A percentile compares a stretch with the other conserved stretches of the same genome.
These are phyloP conservation scores for Hymenoscyphus linearis DNA, from an alignment of 2,329 filamentous ascomycete species.

Conservation along the genomic window DNA sequence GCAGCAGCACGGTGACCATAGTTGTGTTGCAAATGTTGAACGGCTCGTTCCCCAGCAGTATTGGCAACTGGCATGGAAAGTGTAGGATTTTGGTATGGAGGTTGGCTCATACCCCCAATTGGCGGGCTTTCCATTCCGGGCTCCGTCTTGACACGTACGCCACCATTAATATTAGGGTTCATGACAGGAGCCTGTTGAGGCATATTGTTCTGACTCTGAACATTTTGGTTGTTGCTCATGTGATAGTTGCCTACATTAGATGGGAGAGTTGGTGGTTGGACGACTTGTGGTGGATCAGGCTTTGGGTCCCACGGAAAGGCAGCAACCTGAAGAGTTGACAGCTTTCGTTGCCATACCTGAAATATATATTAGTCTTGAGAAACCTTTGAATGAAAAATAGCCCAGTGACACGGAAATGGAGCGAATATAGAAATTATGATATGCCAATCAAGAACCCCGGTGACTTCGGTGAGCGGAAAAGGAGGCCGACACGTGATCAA, in stretches of 20 bases:
- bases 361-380: conserved; percentile 20
- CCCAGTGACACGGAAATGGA: neutral
- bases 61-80: conserved; percentile 28
- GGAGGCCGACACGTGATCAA: conserved; percentile 16
- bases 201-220: conserved; percentile 15
- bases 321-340: conserved; percentile 79
- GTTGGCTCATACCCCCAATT: conserved; percentile 9
- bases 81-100: conserved; percentile 24
- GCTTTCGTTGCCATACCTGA: conserved; percentile 91
- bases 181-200: conserved; percentile 19
- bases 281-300: conserved; percentile 51
- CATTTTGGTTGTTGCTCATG: conserved; percentile 21
- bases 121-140: conserved; percentile 33
- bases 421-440: neutral
- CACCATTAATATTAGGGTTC: conserved; percentile 23
- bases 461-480: conserved; percentile 2
- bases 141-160: conserved; percentile 39
- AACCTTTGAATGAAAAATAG: neutral
- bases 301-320: conserved; percentile 94
- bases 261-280: conserved; percentile 30
- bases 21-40: conserved; percentile 50
- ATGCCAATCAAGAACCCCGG: conserved; percentile 1
- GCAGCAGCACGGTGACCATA: conserved; percentile 61
- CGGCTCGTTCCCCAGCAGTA: conserved; percentile 50
- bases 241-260: conserved; percentile 31